Base-by-base conservation (phyloP, 345 rosid genomes). In the Eucalyptus leucophloia region DNA sequence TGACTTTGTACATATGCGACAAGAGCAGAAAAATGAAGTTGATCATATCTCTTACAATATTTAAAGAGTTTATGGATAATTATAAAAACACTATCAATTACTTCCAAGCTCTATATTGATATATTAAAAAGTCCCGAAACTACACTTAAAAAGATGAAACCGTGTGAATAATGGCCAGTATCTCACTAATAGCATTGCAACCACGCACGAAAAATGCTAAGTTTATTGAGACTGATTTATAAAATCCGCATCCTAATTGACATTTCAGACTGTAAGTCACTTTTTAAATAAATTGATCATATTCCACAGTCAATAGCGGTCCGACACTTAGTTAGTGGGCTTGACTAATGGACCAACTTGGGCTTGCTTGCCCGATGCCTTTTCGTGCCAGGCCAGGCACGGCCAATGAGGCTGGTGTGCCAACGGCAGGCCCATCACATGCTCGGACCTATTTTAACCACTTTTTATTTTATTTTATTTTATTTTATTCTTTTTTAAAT, bases 381-480 rank as follows among this genome's bases (percentile, higher is more conserved):
- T 26, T 51, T 51, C 23, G 9, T 60, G n/a, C 67, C 16, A 28
- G 32, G 67, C 67, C 16, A 60, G 32, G n/a, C 67, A 2, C 67
- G 8, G 16, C 67, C 67, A 6, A 60, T 60, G 67, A 60, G 32
- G 67, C 16, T 26, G 30, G 15, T 28, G 67, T 26, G 67, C 30
- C 67, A 10, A 60, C 32, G n/a, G 16, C 30, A 5, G 4, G 67
- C 67, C 67, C 67, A 28, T 9, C 67, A 60, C n/a, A 60, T 60
- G 2, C 15, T 12, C 16, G 32, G 7, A 60, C 67, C 4, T 26
- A 60, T 51, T 60, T 60, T 26, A 26, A 60, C n/a, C 65, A 26
- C 0, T 9, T 24, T 26, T 24, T 24, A 5, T 8, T 19, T 9
- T n/a, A n/a, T n/a, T n/a, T n/a, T n/a, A n/a, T n/a, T n/a, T n/a